A percentile compares a stretch with the other conserved stretches of the same genome.
Conservation (phyloP, 129 eudicot genomes). For the Solidago caesia region DNA sequence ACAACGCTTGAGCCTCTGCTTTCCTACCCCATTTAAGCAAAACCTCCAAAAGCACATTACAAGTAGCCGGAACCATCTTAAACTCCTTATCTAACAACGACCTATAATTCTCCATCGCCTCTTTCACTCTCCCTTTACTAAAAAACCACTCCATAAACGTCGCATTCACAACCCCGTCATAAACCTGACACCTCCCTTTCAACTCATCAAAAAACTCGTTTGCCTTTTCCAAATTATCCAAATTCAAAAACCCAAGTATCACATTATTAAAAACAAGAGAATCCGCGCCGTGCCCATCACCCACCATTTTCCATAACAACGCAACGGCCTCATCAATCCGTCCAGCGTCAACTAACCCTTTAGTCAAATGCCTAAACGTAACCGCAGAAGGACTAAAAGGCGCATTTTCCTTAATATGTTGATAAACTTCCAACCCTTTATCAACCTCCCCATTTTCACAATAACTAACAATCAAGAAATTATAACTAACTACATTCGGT, state of each 20-base stretch:
- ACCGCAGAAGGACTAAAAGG: conserved; percentile 73
- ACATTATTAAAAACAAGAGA: conserved; percentile 71
- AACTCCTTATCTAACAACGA: conserved; percentile 54
- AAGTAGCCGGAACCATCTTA: conserved; percentile 86
- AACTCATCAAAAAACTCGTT: conserved; percentile 79
- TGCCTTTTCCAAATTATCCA: conserved; percentile 62
- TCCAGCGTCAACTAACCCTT: conserved; percentile 71
- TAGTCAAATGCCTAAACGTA: conserved; percentile 79
- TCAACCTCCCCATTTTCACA: conserved; percentile 67
- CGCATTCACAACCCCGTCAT: conserved; percentile 81
- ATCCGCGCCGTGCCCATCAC: conserved; percentile 80
- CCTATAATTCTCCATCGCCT: conserved; percentile 75
- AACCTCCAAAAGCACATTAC: conserved; percentile 74
- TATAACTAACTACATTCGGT: conserved; percentile 77
- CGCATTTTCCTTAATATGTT: conserved; percentile 54
- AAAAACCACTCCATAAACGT: conserved; percentile 93
- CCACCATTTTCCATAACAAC: conserved; percentile 70
- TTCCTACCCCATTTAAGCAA: conserved; percentile 68
- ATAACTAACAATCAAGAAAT: conserved; percentile 54
- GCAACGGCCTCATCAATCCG: conserved; percentile 62
- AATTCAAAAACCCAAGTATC: conserved; percentile 64
- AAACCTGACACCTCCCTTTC: conserved; percentile 70
- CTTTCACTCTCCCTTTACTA: conserved; percentile 58
- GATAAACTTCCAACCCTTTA: conserved; percentile 54
- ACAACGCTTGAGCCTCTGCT: conserved; percentile 77